Evolutionary conservation across 352 stramenopile genomes (phyloP).

Genomic region (Blastocystis sp.): DNA sequence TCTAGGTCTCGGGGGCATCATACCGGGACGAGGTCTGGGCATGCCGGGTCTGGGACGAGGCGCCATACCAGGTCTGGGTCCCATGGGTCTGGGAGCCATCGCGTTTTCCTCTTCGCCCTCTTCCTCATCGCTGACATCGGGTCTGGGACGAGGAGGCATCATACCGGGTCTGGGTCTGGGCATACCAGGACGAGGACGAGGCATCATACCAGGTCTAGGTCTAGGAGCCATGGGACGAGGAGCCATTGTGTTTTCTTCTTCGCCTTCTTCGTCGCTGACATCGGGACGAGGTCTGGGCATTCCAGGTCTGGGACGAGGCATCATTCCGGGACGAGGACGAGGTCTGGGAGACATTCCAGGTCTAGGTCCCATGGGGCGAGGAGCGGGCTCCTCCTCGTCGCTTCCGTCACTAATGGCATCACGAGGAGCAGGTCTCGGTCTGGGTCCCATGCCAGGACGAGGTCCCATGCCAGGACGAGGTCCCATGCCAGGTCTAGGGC

Average conservation of each 20-base stretch:
- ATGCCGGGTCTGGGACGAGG: conserved; percentile 48
- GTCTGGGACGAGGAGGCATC: conserved; percentile 36
- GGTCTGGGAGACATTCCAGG: conserved; percentile 43
- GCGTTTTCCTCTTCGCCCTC: conserved; percentile 22
- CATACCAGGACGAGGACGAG: conserved; percentile 42
- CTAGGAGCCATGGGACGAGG: conserved; percentile 15
- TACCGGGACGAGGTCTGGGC: conserved; percentile 15
- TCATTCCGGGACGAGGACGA: background rate
- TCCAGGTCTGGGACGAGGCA: conserved; percentile 1
- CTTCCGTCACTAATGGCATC: conserved; percentile 47
- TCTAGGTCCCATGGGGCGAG: conserved; percentile 65
- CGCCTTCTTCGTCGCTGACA: conserved; percentile 18
- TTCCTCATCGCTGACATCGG: conserved; percentile 26
- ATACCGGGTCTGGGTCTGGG: conserved; percentile 7
- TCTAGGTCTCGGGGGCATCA: background rate
- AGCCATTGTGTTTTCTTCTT: background rate
- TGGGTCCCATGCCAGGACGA: conserved; percentile 14
- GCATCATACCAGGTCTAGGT: background rate
- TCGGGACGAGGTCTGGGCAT: conserved; percentile 16
- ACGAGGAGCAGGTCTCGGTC: background rate
- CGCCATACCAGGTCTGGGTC: background rate
- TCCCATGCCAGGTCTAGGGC: conserved; percentile 36
- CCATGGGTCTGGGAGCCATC: background rate
- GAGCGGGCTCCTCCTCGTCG: conserved; percentile 31
- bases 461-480: conserved; percentile 45